Evolutionary conservation across 352 stramenopile genomes (phyloP).

Genomic region (Globisporangium polare): DNA sequence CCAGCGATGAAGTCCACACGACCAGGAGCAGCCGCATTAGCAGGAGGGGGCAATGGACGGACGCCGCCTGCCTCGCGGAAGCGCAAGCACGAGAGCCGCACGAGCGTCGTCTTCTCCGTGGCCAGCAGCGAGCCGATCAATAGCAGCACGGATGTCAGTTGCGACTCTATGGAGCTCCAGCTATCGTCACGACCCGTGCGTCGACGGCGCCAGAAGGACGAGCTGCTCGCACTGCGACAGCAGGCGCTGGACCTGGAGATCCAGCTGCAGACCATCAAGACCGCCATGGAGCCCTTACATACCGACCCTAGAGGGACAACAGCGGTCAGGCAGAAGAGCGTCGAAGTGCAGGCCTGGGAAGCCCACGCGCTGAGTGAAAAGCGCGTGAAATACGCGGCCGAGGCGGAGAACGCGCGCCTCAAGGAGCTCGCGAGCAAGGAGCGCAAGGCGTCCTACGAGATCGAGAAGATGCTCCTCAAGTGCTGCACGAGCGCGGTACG

Average conservation of each 20-base stretch:
- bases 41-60: neutral
- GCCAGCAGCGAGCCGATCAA: neutral
- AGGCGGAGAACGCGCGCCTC: conserved; percentile 11
- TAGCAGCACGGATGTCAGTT: neutral
- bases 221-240: conserved; percentile 9
- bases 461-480: conserved; percentile 15
- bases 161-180: neutral
- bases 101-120: neutral
- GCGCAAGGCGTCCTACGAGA: conserved; percentile 5
- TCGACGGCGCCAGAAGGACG: conserved; percentile 13
- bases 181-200: conserved; percentile 3
- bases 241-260: conserved; percentile 8
- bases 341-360: neutral
- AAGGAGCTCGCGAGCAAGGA: conserved; percentile 8
- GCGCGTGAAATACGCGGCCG: neutral
- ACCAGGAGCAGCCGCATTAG: neutral
- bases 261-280: conserved; percentile 9
- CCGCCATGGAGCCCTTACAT: neutral
- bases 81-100: conserved; percentile 6
- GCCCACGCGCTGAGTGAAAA: neutral
- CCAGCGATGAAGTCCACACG: neutral
- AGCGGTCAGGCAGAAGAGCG: neutral
- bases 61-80: neutral
- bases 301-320: too few species aligned
- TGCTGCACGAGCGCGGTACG: conserved; percentile 11